phyloP scores from a whole-genome alignment of 148 eudicot species.

The Cornus florida region DNA sequence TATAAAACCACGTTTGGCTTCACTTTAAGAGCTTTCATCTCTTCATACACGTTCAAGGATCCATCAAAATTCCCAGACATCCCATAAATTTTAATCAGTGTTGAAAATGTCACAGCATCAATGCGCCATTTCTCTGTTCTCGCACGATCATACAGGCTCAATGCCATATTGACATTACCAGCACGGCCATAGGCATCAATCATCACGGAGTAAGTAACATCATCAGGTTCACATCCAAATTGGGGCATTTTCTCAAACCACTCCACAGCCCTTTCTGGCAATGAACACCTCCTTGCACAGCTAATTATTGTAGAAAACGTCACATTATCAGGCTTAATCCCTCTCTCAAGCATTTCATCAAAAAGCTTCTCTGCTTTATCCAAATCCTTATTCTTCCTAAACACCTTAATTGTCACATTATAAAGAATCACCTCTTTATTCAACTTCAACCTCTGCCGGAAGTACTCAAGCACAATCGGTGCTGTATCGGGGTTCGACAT shows the following conservation, averaged over 20 bases:
- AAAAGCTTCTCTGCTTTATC: constrained; percentile 64
- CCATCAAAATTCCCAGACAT: constrained; percentile 79
- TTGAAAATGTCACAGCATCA: constrained; percentile 67
- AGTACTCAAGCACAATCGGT: constrained; percentile 36
- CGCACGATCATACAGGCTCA: constrained; percentile 73
- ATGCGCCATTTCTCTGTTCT: constrained; percentile 73
- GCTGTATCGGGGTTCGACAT: constrained; percentile 57
- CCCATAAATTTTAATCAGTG: constrained; percentile 67
- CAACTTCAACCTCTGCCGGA: constrained; percentile 31
- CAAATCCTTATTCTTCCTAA: constrained; percentile 65
- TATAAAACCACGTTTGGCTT: constrained; percentile 57
- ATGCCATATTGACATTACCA: constrained; percentile 63
- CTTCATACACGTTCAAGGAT: constrained; percentile 88
- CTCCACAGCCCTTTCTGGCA: constrained; percentile 68
- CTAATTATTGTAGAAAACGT: constrained; percentile 83
- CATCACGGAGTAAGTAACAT: constrained; percentile 71
- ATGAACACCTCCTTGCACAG: constrained; percentile 60
- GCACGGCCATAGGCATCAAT: constrained; percentile 79
- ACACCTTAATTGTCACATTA: constrained; percentile 75
- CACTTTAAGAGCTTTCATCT: constrained; percentile 80
- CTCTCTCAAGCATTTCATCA: constrained; percentile 60
- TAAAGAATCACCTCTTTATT: constrained; percentile 54
- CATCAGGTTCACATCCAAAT: constrained; percentile 66
- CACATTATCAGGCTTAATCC: constrained; percentile 69
- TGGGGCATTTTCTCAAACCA: constrained; percentile 82